These are phyloP conservation scores for Lasiodiplodia sp. DNA, from an alignment of 2,329 filamentous ascomycete species.

Conservation along the genomic window DNA sequence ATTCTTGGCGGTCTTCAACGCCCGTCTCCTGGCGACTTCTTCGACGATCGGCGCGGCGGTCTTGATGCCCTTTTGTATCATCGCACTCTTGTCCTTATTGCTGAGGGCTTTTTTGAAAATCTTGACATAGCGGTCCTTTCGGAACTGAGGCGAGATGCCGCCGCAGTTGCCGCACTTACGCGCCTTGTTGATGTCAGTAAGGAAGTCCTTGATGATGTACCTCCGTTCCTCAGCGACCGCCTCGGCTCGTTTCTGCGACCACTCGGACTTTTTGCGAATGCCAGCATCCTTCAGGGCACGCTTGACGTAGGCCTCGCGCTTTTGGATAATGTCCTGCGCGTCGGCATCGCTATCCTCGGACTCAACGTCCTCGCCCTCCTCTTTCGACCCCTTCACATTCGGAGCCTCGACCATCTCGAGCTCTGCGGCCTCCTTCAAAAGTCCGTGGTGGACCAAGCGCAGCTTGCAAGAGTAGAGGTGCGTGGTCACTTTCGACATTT, in stretches of 20 bases:
- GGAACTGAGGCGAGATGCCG: conserved; percentile 80
- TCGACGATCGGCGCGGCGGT: conserved; percentile 69
- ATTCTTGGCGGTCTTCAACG: conserved; percentile 45
- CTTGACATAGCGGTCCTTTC: conserved; percentile 91
- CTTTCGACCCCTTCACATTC: conserved; percentile 40
- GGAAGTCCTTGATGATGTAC: conserved; percentile 79
- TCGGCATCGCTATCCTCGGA: conserved; percentile 68
- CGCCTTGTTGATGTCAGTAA: conserved; percentile 72
- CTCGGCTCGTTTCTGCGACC: conserved; percentile 76
- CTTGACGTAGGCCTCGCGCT: conserved; percentile 73
- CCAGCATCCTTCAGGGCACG: conserved; percentile 70
- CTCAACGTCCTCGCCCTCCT: conserved; percentile 55
- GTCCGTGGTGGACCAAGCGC: conserved; percentile 81
- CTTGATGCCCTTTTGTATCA: conserved; percentile 74
- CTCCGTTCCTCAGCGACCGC: conserved; percentile 79
- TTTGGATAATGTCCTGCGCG: conserved; percentile 62
- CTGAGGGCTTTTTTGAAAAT: conserved; percentile 86
- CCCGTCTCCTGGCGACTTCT: conserved; percentile 15
- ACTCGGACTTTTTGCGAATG: conserved; percentile 51
- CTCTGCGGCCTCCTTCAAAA: conserved; percentile 71
- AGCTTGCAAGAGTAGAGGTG: conserved; percentile 85
- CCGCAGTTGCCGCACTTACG: conserved; percentile 73
- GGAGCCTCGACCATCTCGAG: conserved; percentile 56
- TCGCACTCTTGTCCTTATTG: conserved; percentile 77
- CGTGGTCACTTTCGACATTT: conserved; percentile 76